Conservation (phyloP, 805 yeast species). For the Metschnikowia lachancei region DNA sequence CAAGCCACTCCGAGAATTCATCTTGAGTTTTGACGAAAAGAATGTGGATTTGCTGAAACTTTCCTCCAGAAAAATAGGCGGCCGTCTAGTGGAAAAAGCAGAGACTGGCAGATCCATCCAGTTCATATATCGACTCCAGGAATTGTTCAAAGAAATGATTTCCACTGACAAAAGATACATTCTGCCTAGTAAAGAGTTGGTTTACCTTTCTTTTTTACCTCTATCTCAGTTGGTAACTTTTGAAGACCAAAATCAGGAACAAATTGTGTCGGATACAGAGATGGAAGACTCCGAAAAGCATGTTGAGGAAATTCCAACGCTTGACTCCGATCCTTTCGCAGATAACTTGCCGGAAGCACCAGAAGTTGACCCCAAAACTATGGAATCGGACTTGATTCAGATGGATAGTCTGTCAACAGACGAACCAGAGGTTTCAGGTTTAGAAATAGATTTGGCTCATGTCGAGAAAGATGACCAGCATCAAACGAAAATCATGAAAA, state of each 20-base stretch:
- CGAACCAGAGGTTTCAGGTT: background rate
- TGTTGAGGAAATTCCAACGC: background rate
- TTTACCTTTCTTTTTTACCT: constrained; percentile 82
- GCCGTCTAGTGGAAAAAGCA: constrained; percentile 70
- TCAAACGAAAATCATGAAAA: constrained; percentile 27
- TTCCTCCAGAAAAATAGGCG: constrained; percentile 69
- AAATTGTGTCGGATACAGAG: background rate
- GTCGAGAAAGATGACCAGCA: constrained; percentile 6
- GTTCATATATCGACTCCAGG: constrained; percentile 70
- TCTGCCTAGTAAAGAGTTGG: constrained; percentile 78
- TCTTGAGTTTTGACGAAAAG: constrained; percentile 52
- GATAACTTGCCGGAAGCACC: background rate
- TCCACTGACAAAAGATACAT: constrained; percentile 61
- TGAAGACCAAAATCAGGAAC: constrained; percentile 21
- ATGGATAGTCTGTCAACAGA: constrained; percentile 6
- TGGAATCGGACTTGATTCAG: constrained; percentile 5
- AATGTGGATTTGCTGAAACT: constrained; percentile 16
- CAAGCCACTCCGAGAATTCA: constrained; percentile 69
- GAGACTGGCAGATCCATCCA: constrained; percentile 82
- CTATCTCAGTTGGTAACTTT: constrained; percentile 64
- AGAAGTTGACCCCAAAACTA: background rate
- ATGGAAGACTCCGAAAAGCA: constrained; percentile 1
- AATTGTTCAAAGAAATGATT: constrained; percentile 68
- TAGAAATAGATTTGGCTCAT: background rate
- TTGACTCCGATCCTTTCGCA: constrained; percentile 1